These are phyloP conservation scores for Aspergillus cejpii DNA, from an alignment of 2,329 filamentous ascomycete genomes.

Conservation along the genomic window DNA sequence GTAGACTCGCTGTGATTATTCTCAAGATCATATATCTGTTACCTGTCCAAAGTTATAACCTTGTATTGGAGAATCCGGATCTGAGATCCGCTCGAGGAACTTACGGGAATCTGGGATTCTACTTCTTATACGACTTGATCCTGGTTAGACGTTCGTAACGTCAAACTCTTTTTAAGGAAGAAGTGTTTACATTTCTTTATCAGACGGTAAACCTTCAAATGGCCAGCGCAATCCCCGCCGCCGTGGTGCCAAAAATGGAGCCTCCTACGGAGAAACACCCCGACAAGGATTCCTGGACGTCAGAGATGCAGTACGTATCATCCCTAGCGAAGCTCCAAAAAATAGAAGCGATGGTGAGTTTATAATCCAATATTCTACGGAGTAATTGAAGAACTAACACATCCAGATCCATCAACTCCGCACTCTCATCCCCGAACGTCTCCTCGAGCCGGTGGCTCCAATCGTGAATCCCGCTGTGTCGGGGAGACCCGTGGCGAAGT, in stretches of 20 bases:
- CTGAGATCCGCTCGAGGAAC: too few relatives aligned
- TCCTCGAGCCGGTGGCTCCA: slow-evolving; percentile 37
- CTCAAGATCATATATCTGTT: too few relatives aligned
- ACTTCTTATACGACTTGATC: too few relatives aligned
- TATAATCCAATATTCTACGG: background rate
- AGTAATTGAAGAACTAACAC: slow-evolving; percentile 5
- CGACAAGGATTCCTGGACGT: slow-evolving; percentile 19
- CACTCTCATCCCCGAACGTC: slow-evolving; percentile 36
- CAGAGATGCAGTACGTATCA: slow-evolving; percentile 36
- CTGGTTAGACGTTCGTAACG: too few relatives aligned
- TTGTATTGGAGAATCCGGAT: too few relatives aligned
- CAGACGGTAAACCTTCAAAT: slow-evolving; percentile 1
- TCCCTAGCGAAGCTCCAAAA: slow-evolving; percentile 39
- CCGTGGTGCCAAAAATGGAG: slow-evolving; percentile 17
- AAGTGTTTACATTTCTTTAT: too few relatives aligned
- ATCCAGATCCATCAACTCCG: slow-evolving; percentile 40
- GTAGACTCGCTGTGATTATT: too few relatives aligned
- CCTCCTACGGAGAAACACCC: background rate
- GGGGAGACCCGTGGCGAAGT: slow-evolving; percentile 22
- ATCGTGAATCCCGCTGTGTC: slow-evolving; percentile 29
- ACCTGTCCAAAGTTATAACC: too few relatives aligned
- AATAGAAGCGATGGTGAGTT: slow-evolving; percentile 29
- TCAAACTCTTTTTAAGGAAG: too few relatives aligned
- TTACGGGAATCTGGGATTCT: too few relatives aligned
- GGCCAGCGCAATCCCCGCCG: slow-evolving; percentile 4